phyloP scores from a whole-genome alignment of 331 rosid species.

The Rhamnella rubrinervis region DNA sequence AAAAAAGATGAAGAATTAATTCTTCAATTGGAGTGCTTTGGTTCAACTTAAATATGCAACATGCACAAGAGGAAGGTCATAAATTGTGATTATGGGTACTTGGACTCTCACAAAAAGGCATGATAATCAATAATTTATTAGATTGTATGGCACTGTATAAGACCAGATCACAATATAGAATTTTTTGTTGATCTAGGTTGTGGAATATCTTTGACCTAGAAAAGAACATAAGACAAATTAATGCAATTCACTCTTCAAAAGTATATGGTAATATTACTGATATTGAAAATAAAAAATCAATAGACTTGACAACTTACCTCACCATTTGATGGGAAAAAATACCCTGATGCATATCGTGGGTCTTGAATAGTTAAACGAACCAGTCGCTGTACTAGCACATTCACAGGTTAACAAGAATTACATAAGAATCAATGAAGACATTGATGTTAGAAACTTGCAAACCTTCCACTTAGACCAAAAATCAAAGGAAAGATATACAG shows the following conservation, averaged over 20 bases:
- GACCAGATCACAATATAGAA: not conserved
- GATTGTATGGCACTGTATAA: not conserved
- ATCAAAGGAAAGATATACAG: not conserved
- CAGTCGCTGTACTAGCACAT: constrained; percentile 59
- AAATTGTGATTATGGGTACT: not conserved
- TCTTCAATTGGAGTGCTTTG: not conserved
- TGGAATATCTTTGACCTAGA: not conserved
- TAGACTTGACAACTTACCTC: constrained; percentile 48
- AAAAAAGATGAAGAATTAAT: not conserved
- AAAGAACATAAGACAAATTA: not conserved
- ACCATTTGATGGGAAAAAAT: constrained; percentile 50
- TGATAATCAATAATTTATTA: not conserved
- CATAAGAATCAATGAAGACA: constrained; percentile 10
- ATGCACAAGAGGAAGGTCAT: not conserved
- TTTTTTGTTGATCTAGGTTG: not conserved
- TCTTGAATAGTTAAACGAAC: constrained; percentile 77
- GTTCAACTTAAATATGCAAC: not conserved
- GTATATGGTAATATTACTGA: not conserved
- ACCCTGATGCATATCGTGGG: constrained; percentile 62
- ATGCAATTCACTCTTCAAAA: not conserved
- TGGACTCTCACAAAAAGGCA: not conserved
- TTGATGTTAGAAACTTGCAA: not conserved
- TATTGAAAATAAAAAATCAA: too few relatives aligned
- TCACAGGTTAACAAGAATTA: constrained; percentile 34
- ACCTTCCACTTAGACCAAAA: not conserved